Evolutionary conservation across 495 filamentous ascomycete species (phyloP).

Genomic region (Penicillium canescens): DNA sequence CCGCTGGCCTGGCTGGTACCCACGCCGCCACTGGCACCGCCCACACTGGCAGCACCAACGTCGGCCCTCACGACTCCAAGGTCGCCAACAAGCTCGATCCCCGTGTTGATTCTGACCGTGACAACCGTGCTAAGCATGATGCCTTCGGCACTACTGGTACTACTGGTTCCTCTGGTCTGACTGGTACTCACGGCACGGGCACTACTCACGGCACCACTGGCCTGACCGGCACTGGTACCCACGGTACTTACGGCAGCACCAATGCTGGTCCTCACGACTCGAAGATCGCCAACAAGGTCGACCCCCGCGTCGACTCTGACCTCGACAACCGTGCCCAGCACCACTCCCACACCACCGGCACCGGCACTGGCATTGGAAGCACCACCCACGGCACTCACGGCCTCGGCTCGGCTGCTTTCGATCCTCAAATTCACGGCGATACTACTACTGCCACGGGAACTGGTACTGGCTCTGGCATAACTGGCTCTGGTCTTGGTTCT

Average conservation of each 20-base stretch:
- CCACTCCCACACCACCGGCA: not conserved
- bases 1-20: not conserved
- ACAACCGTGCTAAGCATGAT: not conserved
- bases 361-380: not conserved
- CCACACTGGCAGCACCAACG: not conserved
- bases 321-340: conserved; percentile 2
- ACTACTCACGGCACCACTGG: too few relatives aligned
- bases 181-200: too few relatives aligned
- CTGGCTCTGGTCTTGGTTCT: not conserved
- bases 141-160: too few relatives aligned
- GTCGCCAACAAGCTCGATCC: not conserved
- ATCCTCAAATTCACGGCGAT: not conserved
- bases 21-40: not conserved
- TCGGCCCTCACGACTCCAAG: conserved; percentile 30
- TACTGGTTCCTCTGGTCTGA: too few relatives aligned
- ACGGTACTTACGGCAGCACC: not conserved
- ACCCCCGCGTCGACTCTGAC: conserved; percentile 6
- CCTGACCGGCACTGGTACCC: too few relatives aligned
- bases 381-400: not conserved
- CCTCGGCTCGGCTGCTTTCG: not conserved
- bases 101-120: conserved; percentile 28
- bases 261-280: conserved; percentile 1
- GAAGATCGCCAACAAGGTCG: conserved; percentile 5
- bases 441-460: not conserved
- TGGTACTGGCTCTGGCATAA: not conserved